phyloP scores from a whole-genome alignment of 75 land plant genomes.

The Larix kaempferi region DNA sequence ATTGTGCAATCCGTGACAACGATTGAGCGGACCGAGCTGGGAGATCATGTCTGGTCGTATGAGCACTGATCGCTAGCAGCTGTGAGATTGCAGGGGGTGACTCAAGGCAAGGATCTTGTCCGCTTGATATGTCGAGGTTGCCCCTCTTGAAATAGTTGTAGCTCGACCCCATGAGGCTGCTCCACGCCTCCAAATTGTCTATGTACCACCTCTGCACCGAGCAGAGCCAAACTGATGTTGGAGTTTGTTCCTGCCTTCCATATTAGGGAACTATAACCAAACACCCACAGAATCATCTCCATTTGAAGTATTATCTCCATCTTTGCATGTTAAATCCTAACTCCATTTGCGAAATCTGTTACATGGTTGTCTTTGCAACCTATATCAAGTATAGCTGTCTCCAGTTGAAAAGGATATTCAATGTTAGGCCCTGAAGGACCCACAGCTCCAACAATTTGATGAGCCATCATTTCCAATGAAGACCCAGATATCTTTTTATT shows the following conservation, averaged over 20 bases:
- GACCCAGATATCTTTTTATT: slow-evolving; percentile 84
- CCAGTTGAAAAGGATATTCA: slow-evolving; percentile 87
- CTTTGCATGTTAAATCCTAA: slow-evolving; percentile 28
- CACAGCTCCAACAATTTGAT: slow-evolving; percentile 66
- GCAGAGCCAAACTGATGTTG: slow-evolving; percentile 14
- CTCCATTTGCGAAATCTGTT: slow-evolving; percentile 54
- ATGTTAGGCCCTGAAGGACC: slow-evolving; percentile 94
- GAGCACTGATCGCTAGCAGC: too few relatives aligned
- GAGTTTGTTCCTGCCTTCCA: slow-evolving; percentile 37
- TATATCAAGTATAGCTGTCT: slow-evolving; percentile 50
- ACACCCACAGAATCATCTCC: background rate
- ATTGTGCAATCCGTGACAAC: too few relatives aligned
- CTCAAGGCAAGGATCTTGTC: background rate
- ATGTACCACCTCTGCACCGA: slow-evolving; percentile 5
- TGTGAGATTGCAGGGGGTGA: background rate
- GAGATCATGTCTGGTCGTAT: too few relatives aligned
- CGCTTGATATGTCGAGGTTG: slow-evolving; percentile 35
- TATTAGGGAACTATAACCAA: background rate
- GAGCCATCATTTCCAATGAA: slow-evolving; percentile 82
- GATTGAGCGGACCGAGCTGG: too few relatives aligned
- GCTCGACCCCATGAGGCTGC: slow-evolving; percentile 31
- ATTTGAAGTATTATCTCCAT: background rate
- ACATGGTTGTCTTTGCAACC: slow-evolving; percentile 63
- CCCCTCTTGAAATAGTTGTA: slow-evolving; percentile 43
- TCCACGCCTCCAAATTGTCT: slow-evolving; percentile 23